A percentile compares a stretch with the other conserved stretches of the same genome.
phyloP scores from a whole-genome alignment of 352 stramenopile genomes.

The Globisporangium lucens region DNA sequence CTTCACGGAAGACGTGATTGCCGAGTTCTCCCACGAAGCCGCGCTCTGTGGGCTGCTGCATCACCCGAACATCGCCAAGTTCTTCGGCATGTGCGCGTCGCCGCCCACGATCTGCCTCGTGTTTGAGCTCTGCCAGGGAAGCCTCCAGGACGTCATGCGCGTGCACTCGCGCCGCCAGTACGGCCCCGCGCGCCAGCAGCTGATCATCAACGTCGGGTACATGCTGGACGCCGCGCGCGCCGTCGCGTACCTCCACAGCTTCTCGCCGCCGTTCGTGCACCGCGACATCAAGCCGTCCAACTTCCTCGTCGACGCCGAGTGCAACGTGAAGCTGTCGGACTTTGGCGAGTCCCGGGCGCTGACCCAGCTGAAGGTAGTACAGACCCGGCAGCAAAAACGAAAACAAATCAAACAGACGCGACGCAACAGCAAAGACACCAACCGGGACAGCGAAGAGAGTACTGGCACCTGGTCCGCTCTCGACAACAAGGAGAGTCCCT shows the following conservation, averaged over 20 bases:
- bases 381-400: too few species aligned
- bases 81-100: conserved; percentile 63
- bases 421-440: too few species aligned
- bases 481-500: too few species aligned
- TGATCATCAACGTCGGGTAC: conserved; percentile 43
- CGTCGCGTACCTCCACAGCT: conserved; percentile 72
- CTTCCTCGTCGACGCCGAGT: conserved; percentile 66
- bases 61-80: conserved; percentile 59
- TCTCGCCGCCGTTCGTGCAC: conserved; percentile 67
- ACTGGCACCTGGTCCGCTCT: too few species aligned
- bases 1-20: too few species aligned
- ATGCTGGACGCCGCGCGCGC: conserved; percentile 66
- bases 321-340: conserved; percentile 70
- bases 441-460: too few species aligned
- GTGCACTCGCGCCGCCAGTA: too few species aligned
- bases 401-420: too few species aligned
- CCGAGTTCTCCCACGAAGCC: too few species aligned
- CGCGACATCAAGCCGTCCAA: conserved; percentile 77
- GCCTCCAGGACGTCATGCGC: conserved; percentile 40
- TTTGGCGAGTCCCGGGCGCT: conserved; percentile 62
- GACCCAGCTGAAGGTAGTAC: conserved; percentile 5
- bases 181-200: too few species aligned
- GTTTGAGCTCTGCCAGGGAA: conserved; percentile 61
- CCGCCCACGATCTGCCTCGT: conserved; percentile 64
- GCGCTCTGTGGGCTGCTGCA: conserved; percentile 19